A percentile compares a stretch with the other conserved stretches of the same genome.
Conservation (phyloP, 2,329 filamentous ascomycete genomes). For the Aspergillus amoenus region DNA sequence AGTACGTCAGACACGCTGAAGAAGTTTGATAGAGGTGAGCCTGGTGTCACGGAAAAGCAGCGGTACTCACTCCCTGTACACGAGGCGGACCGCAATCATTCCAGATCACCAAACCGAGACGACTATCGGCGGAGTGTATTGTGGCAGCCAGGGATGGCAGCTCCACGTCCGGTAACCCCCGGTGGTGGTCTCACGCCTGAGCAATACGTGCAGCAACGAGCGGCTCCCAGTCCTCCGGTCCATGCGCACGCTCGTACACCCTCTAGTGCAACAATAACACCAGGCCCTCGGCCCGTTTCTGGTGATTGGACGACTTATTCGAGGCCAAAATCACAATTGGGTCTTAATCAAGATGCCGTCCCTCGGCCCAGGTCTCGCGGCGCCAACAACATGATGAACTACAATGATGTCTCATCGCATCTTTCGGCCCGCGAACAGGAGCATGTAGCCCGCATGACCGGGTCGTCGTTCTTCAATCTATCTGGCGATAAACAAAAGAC, state of each 20-base stretch:
- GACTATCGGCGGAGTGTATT: slow-evolving; percentile 65
- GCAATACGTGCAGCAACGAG: slow-evolving; percentile 79
- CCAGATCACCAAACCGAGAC: slow-evolving; percentile 45
- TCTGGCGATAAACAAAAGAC: slow-evolving; percentile 54
- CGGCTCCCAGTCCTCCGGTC: slow-evolving; percentile 56
- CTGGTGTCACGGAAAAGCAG: slow-evolving; percentile 33
- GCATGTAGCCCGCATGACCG: slow-evolving; percentile 79
- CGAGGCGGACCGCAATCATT: slow-evolving; percentile 32
- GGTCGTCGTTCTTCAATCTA: slow-evolving; percentile 71
- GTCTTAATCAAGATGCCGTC: slow-evolving; percentile 21
- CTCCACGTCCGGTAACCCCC: slow-evolving; percentile 47
- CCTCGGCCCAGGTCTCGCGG: slow-evolving; percentile 55
- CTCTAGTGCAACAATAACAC: slow-evolving; percentile 46
- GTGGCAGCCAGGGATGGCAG: slow-evolving; percentile 73
- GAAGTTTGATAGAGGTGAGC: slow-evolving; percentile 31
- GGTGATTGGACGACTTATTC: slow-evolving; percentile 40
- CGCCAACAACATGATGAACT: slow-evolving; percentile 52
- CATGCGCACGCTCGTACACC: slow-evolving; percentile 64
- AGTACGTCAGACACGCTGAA: slow-evolving; percentile 55
- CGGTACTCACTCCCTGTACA: slow-evolving; percentile 21
- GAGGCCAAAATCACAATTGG: slow-evolving; percentile 36
- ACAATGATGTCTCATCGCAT: slow-evolving; percentile 55
- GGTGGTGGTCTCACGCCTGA: slow-evolving; percentile 68
- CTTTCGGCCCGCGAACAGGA: slow-evolving; percentile 88
- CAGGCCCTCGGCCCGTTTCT: slow-evolving; percentile 32